Conservation (phyloP, 169 alveolate genomes). For the Eimeria tenella region DNA sequence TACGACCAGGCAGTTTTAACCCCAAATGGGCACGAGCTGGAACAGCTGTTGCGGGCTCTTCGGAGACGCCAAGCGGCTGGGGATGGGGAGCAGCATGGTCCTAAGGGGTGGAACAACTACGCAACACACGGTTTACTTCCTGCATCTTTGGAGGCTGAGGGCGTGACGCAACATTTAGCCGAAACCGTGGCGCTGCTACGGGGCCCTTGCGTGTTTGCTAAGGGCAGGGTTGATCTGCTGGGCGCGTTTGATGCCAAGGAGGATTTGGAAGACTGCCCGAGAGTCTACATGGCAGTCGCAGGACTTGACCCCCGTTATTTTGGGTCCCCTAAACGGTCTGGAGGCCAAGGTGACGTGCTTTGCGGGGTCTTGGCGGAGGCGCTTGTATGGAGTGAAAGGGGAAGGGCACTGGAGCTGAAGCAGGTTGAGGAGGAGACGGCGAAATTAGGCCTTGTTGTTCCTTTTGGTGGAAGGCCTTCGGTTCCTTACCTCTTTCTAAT, state of each 20-base stretch:
- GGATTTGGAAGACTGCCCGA: neutral
- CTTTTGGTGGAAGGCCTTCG: neutral
- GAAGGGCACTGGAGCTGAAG: neutral
- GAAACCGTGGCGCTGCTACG: neutral
- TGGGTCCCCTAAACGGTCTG: constrained; percentile 70
- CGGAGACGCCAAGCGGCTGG: neutral
- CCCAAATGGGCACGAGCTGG: constrained; percentile 62
- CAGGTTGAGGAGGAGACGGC: neutral
- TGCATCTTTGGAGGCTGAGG: neutral
- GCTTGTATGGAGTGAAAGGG: constrained; percentile 42
- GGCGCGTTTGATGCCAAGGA: neutral
- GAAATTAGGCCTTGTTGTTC: neutral
- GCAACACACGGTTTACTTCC: constrained; percentile 8
- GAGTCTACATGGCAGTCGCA: neutral
- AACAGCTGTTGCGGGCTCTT: constrained; percentile 48
- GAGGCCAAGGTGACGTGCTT: constrained; percentile 73
- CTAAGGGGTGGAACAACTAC: neutral
- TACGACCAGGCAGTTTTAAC: constrained; percentile 42
- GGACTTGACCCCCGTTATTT: neutral
- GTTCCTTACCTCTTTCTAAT: neutral
- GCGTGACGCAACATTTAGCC: neutral
- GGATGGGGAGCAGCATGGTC: neutral
- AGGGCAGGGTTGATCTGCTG: constrained; percentile 58
- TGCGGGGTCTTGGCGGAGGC: constrained; percentile 59
- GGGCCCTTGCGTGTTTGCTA: constrained; percentile 65